Percentiles rank a stretch among this genome's conserved stretches.
Evolutionary conservation across 306 rosid species (phyloP).

Genomic region (Macrotyloma uniflorum): DNA sequence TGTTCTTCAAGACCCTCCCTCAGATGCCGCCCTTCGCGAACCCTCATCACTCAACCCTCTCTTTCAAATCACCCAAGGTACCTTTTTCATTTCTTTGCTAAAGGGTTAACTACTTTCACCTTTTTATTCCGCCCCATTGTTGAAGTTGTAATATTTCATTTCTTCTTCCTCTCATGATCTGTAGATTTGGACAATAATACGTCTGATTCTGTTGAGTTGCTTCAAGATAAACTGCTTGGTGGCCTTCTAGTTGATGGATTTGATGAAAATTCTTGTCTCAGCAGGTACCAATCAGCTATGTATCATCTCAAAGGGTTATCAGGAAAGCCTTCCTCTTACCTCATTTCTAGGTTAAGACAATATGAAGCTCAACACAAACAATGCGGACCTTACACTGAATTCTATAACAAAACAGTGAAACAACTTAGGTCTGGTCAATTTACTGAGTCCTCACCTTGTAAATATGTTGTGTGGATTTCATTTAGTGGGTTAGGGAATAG

Average conservation of each 20-base stretch:
- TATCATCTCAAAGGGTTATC: constrained; percentile 51
- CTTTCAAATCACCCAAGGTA: constrained; percentile 50
- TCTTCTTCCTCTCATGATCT: constrained; percentile 20
- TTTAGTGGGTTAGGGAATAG: constrained; percentile 79
- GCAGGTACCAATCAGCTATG: constrained; percentile 60
- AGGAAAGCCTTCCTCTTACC: constrained; percentile 60
- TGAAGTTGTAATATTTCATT: constrained; percentile 11
- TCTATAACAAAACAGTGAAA: constrained; percentile 60
- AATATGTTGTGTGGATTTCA: constrained; percentile 73
- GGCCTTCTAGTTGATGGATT: constrained; percentile 64
- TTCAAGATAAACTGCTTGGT: constrained; percentile 50
- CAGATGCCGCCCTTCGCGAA: constrained; percentile 51
- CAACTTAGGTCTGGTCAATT: constrained; percentile 55
- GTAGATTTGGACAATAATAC: constrained; percentile 42
- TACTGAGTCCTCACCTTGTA: constrained; percentile 47
- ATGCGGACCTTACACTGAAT: constrained; percentile 70
- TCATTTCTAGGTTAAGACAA: constrained; percentile 58
- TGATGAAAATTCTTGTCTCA: constrained; percentile 64
- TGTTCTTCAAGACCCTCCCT: constrained; percentile 81
- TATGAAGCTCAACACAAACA: constrained; percentile 67
- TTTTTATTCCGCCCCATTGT: background rate
- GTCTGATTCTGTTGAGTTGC: constrained; percentile 39
- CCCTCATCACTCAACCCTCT: constrained; percentile 32
- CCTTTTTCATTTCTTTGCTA: background rate
- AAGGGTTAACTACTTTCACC: background rate